phyloP scores from a whole-genome alignment of 352 stramenopile species.

The Phytophthora pini region DNA sequence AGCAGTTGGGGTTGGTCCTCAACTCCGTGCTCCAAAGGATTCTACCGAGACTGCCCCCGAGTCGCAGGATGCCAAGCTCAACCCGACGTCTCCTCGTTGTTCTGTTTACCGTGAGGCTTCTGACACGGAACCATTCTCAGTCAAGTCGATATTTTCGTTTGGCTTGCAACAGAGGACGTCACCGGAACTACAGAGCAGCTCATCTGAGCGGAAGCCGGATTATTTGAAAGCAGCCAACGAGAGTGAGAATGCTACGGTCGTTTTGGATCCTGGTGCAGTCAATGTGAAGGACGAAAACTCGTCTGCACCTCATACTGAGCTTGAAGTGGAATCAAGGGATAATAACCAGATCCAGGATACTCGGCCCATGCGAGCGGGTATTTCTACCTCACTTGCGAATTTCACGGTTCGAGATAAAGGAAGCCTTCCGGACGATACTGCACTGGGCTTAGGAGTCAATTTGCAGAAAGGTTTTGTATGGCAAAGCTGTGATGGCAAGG shows the following conservation, averaged over 20 bases:
- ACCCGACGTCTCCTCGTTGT: constrained; percentile 4
- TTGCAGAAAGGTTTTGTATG: constrained; percentile 6
- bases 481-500: constrained; percentile 36
- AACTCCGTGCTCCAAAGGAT: background rate
- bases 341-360: background rate
- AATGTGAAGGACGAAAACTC: background rate
- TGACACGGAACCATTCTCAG: background rate
- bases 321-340: background rate
- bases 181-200: background rate
- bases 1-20: background rate
- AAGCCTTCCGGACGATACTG: background rate
- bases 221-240: background rate
- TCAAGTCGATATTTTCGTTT: constrained; percentile 31
- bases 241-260: background rate
- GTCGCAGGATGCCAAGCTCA: background rate
- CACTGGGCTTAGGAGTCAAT: constrained; percentile 1
- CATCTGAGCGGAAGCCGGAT: background rate
- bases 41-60: background rate
- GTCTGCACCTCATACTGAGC: background rate
- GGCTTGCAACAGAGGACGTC: background rate
- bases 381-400: constrained; percentile 23
- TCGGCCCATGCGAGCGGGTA: background rate
- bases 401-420: background rate
- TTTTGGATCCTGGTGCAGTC: background rate
- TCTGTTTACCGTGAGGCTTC: background rate